These are phyloP conservation scores for Uronychia binucleata DNA, from an alignment of 73 alveolate genomes.

Conservation along the genomic window DNA sequence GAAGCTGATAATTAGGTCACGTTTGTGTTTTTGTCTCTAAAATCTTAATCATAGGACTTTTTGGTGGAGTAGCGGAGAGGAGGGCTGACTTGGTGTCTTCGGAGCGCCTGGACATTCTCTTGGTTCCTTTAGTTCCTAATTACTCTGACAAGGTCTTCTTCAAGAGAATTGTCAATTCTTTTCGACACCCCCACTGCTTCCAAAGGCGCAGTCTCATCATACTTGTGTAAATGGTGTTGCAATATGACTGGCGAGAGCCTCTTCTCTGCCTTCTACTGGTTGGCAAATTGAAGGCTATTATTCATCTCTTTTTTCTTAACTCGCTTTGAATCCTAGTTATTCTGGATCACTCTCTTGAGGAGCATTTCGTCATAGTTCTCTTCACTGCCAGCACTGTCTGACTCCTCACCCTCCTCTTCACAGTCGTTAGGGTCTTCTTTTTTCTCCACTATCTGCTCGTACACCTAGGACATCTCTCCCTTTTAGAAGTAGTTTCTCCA, in stretches of 20 bases:
- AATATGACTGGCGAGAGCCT: neutral
- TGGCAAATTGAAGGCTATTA: neutral
- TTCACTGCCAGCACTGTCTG: constrained; percentile 27
- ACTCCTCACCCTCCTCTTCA: constrained; percentile 11
- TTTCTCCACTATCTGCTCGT: constrained; percentile 6
- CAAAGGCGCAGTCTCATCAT: neutral
- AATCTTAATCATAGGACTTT: no score
- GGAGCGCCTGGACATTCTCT: neutral
- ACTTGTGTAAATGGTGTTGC: neutral
- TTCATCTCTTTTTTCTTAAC: no score
- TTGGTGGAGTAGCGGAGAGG: neutral
- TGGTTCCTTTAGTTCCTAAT: neutral
- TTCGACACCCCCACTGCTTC: neutral
- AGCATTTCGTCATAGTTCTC: constrained; percentile 25
- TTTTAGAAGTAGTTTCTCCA: constrained; percentile 35
- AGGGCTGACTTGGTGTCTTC: neutral
- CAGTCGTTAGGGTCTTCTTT: constrained; percentile 38
- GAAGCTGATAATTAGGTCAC: neutral
- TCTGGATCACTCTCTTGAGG: neutral
- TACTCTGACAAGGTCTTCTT: neutral
- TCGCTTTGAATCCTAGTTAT: no score
- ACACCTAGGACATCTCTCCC: constrained; percentile 15
- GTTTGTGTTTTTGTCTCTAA: no score
- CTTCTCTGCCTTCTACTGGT: neutral
- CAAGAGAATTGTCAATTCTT: neutral